Evolutionary conservation across 805 yeast genomes (phyloP), one percentile per base, ranked within the genome.

Genomic region (Yarrowia alimentaria): DNA sequence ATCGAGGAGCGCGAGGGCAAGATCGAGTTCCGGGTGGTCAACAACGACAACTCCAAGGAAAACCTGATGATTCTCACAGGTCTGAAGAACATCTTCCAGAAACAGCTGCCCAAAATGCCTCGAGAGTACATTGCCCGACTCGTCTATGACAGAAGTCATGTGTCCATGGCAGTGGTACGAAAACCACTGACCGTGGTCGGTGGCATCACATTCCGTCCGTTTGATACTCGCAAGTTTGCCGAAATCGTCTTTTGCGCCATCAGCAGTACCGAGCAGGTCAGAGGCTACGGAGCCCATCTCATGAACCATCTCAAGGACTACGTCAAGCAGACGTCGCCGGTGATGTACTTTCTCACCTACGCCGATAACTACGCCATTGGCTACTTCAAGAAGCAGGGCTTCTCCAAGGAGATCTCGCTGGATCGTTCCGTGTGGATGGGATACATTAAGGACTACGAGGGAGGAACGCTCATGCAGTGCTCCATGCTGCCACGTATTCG

Each of bases 351-450:
- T 63, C 67, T 91, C 56, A 91, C 98, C 1, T 91, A 93, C 69
- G 99, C 99, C 4, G 99, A 93, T 72, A 93, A 93, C 68, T 93
- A 93, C 66, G 99, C 99, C 52, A 91, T 93, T 67, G 99, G 99
- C 2, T 93, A 91, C 67, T 93, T 93, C 75, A 91, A 91, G 61
- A 93, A 93, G 63, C 99, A 93, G 68, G 99, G 99, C 1, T 93
- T 93, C 68, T 90, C 97, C 13, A 93, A 93, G 65, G 97, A 91
- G 55, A 85, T 93, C 29, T 77, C 96, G 6, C 74, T 93, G 52
- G 93, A 91, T 28, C 84, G 82, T 57, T 78, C 79, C 45, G 75
- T 82, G 25, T 93, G 99, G 99, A 87, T 88, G 93, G 99, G 99
- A 3, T 93, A 93, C 67, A 93, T 93, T 63, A 93, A 93, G 67